Base-by-base conservation (phyloP, 257 asterid species). In the Fraxinus cuspidata region DNA sequence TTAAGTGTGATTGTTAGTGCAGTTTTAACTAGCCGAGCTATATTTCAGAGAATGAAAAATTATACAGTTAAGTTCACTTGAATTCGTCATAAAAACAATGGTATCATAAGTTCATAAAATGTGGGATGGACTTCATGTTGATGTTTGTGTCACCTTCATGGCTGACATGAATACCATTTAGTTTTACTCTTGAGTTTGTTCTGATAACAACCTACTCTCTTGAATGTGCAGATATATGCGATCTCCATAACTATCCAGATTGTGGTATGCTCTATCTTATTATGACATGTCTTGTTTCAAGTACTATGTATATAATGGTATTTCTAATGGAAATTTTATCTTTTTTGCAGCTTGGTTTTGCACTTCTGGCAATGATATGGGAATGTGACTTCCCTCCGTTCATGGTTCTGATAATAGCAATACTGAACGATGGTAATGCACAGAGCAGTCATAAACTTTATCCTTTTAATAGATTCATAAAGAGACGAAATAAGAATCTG, bases 351-450 rank as follows among this genome's bases (percentile, higher is more conserved):
- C 81, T 83, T 38, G 86, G 83, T 40, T 79, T 79, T 76, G 53
- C 75, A 69, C 83, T 83, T 71, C 81, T 83, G 21, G 73, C 83
- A 71, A 32, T 82, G 51, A 82, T 82, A 79, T 82, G 86, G 83
- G 70, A 79, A 40, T 82, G 64, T 47, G 81, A 83, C 78, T 83
- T 79, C 64, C 80, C 83, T 63, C 83, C 83, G 71, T 78, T 79
- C 81, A 82, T 82, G 83, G 83, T 79, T 47, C 83, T 82, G 83
- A 82, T 82, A 34, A 72, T 82, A 73, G 81, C 86, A 25, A 71
- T 83, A 29, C 79, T 83, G 72, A 79, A 83, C 66, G 83, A 83
- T 53, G 86, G 83, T 83, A 75, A 78, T 28, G 56, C 19, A 13
- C 1, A 12, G 53, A 44, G 53, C 53, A 44, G 3, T 44, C 19